These are phyloP conservation scores for Bipolaris bicolor DNA, from an alignment of 2,329 filamentous ascomycete species.

Conservation along the genomic window DNA sequence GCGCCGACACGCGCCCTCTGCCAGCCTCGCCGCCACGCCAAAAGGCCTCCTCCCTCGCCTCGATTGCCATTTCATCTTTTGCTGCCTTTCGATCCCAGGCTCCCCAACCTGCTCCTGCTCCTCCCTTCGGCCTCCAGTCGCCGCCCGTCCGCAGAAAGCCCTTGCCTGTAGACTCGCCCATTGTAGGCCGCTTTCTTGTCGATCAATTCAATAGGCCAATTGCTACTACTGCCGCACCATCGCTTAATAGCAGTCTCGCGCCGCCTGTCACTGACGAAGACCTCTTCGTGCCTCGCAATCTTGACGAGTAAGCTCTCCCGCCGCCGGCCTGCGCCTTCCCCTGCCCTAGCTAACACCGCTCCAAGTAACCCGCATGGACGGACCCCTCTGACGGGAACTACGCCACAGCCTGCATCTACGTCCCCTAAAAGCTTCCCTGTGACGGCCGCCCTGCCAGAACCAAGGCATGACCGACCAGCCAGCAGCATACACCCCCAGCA, in stretches of 20 bases:
- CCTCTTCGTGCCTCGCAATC: constrained; percentile 45
- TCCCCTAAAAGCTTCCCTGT: constrained; percentile 28
- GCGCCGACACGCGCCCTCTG: constrained; percentile 29
- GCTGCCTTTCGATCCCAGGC: constrained; percentile 52
- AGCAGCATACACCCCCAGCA: constrained; percentile 43
- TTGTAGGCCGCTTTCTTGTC: constrained; percentile 52
- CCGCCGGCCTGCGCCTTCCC: constrained; percentile 4
- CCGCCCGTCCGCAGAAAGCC: constrained; percentile 61
- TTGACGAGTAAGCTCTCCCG: constrained; percentile 45
- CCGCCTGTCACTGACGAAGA: constrained; percentile 44
- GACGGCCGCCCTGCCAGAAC: constrained; percentile 12
- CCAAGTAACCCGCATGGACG: constrained; percentile 45
- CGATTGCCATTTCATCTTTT: constrained; percentile 52
- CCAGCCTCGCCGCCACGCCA: constrained; percentile 36
- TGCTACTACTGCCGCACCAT: constrained; percentile 23
- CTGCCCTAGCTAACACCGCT: constrained; percentile 24
- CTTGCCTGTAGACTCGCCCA: constrained; percentile 58
- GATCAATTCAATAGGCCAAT: constrained; percentile 48
- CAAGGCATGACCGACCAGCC: constrained; percentile 46
- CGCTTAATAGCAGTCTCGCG: constrained; percentile 33
- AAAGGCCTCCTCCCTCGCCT: constrained; percentile 47
- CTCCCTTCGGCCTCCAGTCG: constrained; percentile 37
- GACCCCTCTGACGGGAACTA: constrained; percentile 36
- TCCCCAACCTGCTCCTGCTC: constrained; percentile 37
- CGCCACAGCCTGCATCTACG: constrained; percentile 30